These are phyloP conservation scores for Fusarium multiceps DNA, from an alignment of 2,329 filamentous ascomycete genomes.

Conservation along the genomic window DNA sequence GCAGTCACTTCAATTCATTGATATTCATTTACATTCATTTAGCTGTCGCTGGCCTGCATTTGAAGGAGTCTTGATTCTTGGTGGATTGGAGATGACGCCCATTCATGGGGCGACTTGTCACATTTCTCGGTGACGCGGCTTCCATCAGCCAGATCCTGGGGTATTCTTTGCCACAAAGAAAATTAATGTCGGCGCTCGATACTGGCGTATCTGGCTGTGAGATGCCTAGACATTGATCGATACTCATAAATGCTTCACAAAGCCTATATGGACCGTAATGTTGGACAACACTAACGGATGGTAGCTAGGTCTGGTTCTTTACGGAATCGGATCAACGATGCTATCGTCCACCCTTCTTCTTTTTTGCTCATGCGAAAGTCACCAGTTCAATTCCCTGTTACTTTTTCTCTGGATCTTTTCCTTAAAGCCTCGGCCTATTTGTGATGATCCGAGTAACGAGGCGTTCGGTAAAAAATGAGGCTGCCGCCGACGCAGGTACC, in stretches of 20 bases:
- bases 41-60: background rate
- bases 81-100: background rate
- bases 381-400: background rate
- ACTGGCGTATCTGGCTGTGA: background rate
- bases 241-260: background rate
- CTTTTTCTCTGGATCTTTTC: background rate
- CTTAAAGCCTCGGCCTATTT: background rate
- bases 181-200: background rate
- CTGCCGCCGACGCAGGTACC: constrained; percentile 18
- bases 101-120: background rate
- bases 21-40: background rate
- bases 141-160: background rate
- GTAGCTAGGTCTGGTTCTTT: constrained; percentile 22
- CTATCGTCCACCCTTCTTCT: constrained; percentile 11
- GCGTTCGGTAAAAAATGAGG: background rate
- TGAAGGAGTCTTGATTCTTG: background rate
- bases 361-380: background rate
- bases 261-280: background rate
- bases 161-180: background rate
- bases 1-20: background rate
- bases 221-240: background rate
- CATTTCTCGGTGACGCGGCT: background rate
- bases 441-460: background rate
- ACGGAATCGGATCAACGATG: constrained; percentile 25
- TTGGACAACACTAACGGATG: background rate